Base-by-base conservation (phyloP, 805 yeast species). In the Candida ulmi region DNA sequence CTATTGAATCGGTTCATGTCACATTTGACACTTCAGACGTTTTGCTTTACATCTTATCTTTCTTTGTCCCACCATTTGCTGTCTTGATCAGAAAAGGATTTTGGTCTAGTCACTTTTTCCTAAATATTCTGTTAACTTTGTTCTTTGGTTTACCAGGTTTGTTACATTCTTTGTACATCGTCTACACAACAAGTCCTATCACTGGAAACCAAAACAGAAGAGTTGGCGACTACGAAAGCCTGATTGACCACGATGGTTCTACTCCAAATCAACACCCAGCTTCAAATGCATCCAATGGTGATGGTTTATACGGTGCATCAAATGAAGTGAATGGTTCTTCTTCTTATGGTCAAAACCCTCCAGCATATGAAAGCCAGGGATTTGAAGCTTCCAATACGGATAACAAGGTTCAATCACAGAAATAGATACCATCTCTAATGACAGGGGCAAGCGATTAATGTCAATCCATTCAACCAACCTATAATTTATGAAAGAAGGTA, bases 111-210 rank as follows among this genome's bases (percentile, higher is more conserved):
- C 85, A 83, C 36, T 55, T 71, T 13, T 60, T 78, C 30, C 53
- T 85, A 54, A 83, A 83, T 63, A 62, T 83, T 35, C 52, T 85
- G 32, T 71, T 86, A 54, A 80, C 90, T 17, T 58, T 78, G 46
- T 69, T 86, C 42, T 93, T 90, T 30, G 84, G 79, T 62, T 63
- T 85, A 46, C 95, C 95, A 3, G 95, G 86, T 43, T 71, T 80
- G 37, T 55, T 81, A 13, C 87, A 81, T 51, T 80, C 87, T 5
- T 62, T 80, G 36, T 80, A 74, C 52, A 65, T 80, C 35, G 70
- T 75, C 35, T 52, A 51, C 35, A 37, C 43, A 13, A 51, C 55
- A 5, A 47, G 52, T 30, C 47, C 48, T 1, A 26, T 46, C 9
- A 50, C 54, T 5, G 52, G 52, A 3, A 28, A 37, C 4, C 45